Percentiles rank a stretch among this genome's conserved stretches.
phyloP scores from a whole-genome alignment of 257 asterid genomes.

The Mitragyna speciosa region DNA sequence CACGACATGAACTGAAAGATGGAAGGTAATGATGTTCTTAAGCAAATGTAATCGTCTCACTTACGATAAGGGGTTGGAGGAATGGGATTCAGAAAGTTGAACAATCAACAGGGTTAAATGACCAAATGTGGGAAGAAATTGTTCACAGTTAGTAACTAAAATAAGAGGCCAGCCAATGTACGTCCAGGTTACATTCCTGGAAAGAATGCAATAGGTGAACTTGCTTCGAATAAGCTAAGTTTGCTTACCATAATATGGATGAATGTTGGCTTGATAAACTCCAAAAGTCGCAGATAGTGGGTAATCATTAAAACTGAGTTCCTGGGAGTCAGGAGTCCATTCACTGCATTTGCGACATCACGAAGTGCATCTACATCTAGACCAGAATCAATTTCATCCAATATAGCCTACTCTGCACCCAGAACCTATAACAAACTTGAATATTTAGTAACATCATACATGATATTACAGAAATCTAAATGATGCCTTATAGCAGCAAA shows the following conservation, averaged over 20 bases:
- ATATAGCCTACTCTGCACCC: constrained; percentile 86
- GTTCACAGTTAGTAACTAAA: not conserved
- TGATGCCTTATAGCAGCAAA: not conserved
- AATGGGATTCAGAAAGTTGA: not conserved
- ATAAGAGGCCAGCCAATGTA: not conserved
- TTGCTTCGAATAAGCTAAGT: not conserved
- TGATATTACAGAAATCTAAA: not conserved
- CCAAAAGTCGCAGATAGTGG: constrained; percentile 82
- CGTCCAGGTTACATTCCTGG: not conserved
- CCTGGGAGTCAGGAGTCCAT: constrained; percentile 58
- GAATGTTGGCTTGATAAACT: constrained; percentile 75
- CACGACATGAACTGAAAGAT: not conserved
- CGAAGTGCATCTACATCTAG: constrained; percentile 95
- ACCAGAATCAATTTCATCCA: constrained; percentile 98
- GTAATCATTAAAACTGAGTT: constrained; percentile 94
- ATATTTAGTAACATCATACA: constrained; percentile 16
- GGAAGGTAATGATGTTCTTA: not conserved
- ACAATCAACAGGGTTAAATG: not conserved
- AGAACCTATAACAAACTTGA: constrained; percentile 63
- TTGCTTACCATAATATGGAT: constrained; percentile 88
- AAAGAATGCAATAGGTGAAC: not conserved
- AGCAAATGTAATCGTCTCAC: too few species aligned
- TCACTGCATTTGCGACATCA: constrained; percentile 89
- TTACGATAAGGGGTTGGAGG: too few species aligned
- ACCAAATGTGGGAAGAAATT: not conserved